Evolutionary conservation across 306 rosid genomes (phyloP).

Genomic region (Corylus americana): DNA sequence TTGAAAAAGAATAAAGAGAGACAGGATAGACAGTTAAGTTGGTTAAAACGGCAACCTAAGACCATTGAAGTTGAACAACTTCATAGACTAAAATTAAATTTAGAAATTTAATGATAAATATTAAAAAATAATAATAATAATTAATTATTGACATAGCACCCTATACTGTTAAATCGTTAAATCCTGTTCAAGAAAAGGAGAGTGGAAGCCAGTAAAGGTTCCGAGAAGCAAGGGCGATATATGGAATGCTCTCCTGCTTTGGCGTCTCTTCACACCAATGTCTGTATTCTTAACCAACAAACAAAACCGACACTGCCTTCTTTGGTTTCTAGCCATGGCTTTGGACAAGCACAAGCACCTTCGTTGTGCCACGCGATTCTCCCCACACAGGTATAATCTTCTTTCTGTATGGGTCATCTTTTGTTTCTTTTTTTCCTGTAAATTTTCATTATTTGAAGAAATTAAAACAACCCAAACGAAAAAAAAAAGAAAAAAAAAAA

Average conservation of each 20-base stretch:
- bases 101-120: too few relatives aligned
- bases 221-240: background rate
- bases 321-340: background rate
- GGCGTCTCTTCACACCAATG: background rate
- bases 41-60: background rate
- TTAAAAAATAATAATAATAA: too few relatives aligned
- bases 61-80: background rate
- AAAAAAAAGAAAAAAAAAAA: background rate
- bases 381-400: slow-evolving; percentile 1
- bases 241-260: slow-evolving; percentile 1
- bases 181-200: background rate
- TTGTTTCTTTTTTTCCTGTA: background rate
- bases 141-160: too few relatives aligned
- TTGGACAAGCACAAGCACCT: background rate
- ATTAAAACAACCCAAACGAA: background rate
- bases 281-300: background rate
- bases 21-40: slow-evolving; percentile 2
- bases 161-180: too few relatives aligned
- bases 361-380: background rate
- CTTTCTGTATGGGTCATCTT: background rate
- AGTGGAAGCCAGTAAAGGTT: background rate
- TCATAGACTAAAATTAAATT: too few relatives aligned
- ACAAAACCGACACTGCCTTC: background rate
- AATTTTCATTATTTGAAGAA: background rate
- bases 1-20: background rate